Evolutionary conservation across 768 basidiomycete species (phyloP).

Genomic region (Russula sp.): DNA sequence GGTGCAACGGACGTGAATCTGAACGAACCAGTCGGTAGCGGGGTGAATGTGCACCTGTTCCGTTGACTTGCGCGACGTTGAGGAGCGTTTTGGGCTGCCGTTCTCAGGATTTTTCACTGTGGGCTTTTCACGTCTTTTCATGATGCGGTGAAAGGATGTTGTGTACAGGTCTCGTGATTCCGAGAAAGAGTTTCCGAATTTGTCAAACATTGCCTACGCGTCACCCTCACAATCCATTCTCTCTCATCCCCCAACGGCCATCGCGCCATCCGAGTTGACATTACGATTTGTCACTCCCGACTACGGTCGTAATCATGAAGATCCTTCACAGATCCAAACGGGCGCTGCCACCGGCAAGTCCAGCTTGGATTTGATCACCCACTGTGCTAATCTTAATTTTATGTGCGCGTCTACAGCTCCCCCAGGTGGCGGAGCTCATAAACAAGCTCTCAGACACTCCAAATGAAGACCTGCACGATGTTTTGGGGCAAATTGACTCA

Average conservation of each 20-base stretch:
- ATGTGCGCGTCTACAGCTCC: constrained; percentile 45
- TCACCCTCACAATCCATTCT: constrained; percentile 12
- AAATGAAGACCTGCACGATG: constrained; percentile 63
- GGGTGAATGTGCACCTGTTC: not conserved
- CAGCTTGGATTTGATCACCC: constrained; percentile 15
- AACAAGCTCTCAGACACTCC: constrained; percentile 57
- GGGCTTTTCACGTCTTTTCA: not conserved
- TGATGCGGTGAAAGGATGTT: not conserved
- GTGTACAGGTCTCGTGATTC: constrained; percentile 1
- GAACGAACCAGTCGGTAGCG: not conserved
- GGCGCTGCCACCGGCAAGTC: constrained; percentile 66
- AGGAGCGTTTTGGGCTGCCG: not conserved
- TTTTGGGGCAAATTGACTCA: constrained; percentile 60
- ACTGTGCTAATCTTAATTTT: constrained; percentile 21
- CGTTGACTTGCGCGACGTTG: not conserved
- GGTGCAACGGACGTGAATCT: not conserved
- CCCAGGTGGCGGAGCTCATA: constrained; percentile 78
- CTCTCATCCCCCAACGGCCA: constrained; percentile 5
- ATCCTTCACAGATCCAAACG: constrained; percentile 83
- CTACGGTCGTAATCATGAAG: constrained; percentile 70
- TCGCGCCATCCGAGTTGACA: not conserved
- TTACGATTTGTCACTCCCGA: constrained; percentile 26
- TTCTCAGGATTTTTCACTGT: not conserved
- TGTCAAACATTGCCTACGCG: constrained; percentile 10
- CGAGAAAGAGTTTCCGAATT: constrained; percentile 17